Base-by-base conservation (phyloP, 345 rosid genomes). In the Dipteronia dyeriana region DNA sequence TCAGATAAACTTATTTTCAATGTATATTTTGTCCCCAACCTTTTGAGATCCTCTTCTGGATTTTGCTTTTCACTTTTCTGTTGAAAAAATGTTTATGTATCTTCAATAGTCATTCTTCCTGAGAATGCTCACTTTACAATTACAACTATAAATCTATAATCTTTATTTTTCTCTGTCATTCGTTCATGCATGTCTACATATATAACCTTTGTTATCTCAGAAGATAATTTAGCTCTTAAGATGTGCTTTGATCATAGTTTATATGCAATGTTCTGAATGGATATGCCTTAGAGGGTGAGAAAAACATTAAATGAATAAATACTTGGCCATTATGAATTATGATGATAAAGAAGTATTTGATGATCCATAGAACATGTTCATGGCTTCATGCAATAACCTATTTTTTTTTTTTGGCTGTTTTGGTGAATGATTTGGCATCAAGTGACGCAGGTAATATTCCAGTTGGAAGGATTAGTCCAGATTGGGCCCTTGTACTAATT, bases 81-180 rank as follows among this genome's bases (percentile, higher is more conserved):
- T 62, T 47, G 39, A 5, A 61, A 25, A 22, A 3, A 13, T 10
- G 38, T 73, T 57, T 25, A 25, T 70, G 12, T 31, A 57, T 56
- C 11, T 56, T 29, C 3, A 29, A 7, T 16, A 19, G 5, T 71
- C 53, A 68, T 22, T 70, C 66, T 22, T 31, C 29, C 31, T 56
- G 64, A n/a, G 66, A 59, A 72, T 53, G 47, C 66, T 72, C 34
- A 57, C 11, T 38, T 13, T 34, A 38, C 31, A 72, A 29, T 38
- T 29, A 3, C 26, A 38, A 20, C 51, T 11, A 59, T 39, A 34
- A 9, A 38, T 13, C 51, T 11, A 59, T 39, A 34, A 9, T 59
- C 38, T 41, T 39, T 20, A 9, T 70, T 53, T 10, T 68, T 19
- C 9, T 17, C 17, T 7, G 1, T 34, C 49, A 34, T 71, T 54